Base-by-base conservation (phyloP, 495 filamentous ascomycete genomes). In the Aspergillus nidulans region DNA sequence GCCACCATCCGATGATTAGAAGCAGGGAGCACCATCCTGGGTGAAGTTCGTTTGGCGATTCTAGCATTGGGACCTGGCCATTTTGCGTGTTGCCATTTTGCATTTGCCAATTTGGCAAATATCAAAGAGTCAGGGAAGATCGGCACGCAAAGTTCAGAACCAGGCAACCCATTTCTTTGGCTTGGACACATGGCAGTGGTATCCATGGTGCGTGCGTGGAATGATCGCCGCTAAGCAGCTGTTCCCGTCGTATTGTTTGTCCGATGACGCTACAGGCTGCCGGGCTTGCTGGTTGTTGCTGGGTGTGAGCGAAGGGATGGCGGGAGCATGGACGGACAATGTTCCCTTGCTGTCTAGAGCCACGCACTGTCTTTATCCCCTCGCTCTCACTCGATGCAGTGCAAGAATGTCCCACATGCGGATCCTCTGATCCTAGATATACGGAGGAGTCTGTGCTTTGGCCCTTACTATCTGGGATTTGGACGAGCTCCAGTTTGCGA, bases 111-210 rank as follows among this genome's bases (percentile, higher is more conserved):
- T n/a, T n/a, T n/a, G n/a, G n/a, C n/a, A n/a, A n/a, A n/a, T n/a
- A n/a, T n/a, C n/a, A 28, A 4, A 28, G 9, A 9, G 26, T 28
- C 26, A 28, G 26, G 26, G 30, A 34, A 34, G 30, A 34, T 34
- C 30, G 4, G 30, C 30, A 34, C 21, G 36, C 36, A 34, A 20
- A 38, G 21, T 34, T 34, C 15, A 13, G 15, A 5, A 34, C 8
- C 26, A 34, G 30, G 4, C 2, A 34, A 34, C 26, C 4, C 9
- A 41, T 45, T 40, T 21, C 50, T 60, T 63, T 63, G 58, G 52
- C 58, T 61, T 63, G 58, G 53, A 64, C 62, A 64, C 62, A 64
- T 64, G 62, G 62, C 36, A 39, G 59, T 61, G 62, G 62, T 58
- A 64, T 60, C 62, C 62, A 60, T 46, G 58, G 55, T 56, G 47